A percentile compares a stretch with the other conserved stretches of the same genome.
These are phyloP conservation scores for Linnemannia hyalina DNA, from an alignment of 192 early-diverging fungal genomes.

Conservation along the genomic window DNA sequence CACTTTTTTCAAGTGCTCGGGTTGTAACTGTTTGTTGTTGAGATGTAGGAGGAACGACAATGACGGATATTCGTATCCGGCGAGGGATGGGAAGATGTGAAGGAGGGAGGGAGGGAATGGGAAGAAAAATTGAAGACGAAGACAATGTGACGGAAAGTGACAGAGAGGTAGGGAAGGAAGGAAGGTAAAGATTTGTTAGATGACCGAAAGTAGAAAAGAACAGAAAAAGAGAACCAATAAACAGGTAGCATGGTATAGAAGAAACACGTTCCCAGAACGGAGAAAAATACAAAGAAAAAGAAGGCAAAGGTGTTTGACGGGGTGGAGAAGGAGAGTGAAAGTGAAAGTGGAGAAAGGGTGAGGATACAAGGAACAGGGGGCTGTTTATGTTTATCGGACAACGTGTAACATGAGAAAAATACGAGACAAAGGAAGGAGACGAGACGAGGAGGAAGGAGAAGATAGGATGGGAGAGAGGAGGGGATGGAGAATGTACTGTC, in stretches of 20 bases:
- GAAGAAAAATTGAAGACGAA: not conserved
- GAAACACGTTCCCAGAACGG: not conserved
- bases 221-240: not conserved
- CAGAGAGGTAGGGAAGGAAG: not conserved
- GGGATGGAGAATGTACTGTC: slow-evolving; percentile 6
- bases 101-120: not conserved
- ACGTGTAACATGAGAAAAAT: slow-evolving; percentile 3
- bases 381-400: not conserved
- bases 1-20: slow-evolving; percentile 30
- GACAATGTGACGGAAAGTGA: not conserved
- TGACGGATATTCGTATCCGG: not conserved
- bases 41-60: not conserved
- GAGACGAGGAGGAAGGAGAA: not conserved
- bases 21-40: slow-evolving; percentile 16
- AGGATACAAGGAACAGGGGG: not conserved
- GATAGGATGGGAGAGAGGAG: not conserved
- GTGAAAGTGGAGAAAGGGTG: not conserved
- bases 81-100: not conserved
- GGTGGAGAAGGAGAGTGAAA: not conserved
- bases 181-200: not conserved
- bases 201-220: not conserved
- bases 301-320: not conserved
- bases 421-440: not conserved
- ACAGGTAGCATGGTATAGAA: not conserved
- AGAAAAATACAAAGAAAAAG: not conserved